Percentiles rank a stretch among this genome's conserved stretches.
These are phyloP conservation scores for Talaromyces wortmannii DNA, from an alignment of 495 filamentous ascomycete species.

Conservation along the genomic window DNA sequence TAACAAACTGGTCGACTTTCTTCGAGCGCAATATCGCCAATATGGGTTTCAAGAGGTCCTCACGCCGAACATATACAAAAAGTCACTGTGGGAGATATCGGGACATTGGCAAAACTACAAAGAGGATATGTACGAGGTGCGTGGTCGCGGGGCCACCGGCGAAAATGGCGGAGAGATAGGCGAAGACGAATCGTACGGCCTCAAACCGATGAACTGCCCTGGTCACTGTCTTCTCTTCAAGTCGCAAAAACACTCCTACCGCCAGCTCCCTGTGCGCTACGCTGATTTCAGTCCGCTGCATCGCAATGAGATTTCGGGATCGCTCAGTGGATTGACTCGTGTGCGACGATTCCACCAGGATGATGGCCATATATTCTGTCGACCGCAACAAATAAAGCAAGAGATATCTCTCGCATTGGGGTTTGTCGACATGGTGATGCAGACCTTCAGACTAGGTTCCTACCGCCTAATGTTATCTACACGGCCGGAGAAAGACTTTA, in stretches of 20 bases:
- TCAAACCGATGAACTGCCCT: constrained; percentile 97
- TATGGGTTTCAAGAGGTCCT: constrained; percentile 91
- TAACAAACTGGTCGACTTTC: constrained; percentile 78
- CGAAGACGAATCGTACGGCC: constrained; percentile 74
- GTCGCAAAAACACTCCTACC: constrained; percentile 64
- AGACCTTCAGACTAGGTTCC: constrained; percentile 62
- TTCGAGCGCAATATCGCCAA: constrained; percentile 77
- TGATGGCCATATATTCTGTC: constrained; percentile 93
- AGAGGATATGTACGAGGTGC: constrained; percentile 92
- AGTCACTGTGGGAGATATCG: constrained; percentile 78
- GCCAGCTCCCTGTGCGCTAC: constrained; percentile 82
- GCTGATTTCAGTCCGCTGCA: constrained; percentile 91
- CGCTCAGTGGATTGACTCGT: constrained; percentile 79
- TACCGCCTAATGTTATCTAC: constrained; percentile 79
- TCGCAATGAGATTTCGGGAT: constrained; percentile 82
- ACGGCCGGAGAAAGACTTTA: constrained; percentile 66
- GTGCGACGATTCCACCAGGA: constrained; percentile 95
- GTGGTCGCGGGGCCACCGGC: constrained; percentile 49
- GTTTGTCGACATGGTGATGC: constrained; percentile 75
- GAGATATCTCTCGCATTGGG: constrained; percentile 76
- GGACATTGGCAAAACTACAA: constrained; percentile 93
- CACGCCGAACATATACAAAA: constrained; percentile 91
- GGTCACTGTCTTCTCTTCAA: constrained; percentile 88
- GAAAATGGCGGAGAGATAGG: constrained; percentile 35
- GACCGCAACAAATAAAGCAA: constrained; percentile 69